A percentile compares a stretch with the other conserved stretches of the same genome.
phyloP scores from a whole-genome alignment of 768 basidiomycete species.

The Mrakia frigida region DNA sequence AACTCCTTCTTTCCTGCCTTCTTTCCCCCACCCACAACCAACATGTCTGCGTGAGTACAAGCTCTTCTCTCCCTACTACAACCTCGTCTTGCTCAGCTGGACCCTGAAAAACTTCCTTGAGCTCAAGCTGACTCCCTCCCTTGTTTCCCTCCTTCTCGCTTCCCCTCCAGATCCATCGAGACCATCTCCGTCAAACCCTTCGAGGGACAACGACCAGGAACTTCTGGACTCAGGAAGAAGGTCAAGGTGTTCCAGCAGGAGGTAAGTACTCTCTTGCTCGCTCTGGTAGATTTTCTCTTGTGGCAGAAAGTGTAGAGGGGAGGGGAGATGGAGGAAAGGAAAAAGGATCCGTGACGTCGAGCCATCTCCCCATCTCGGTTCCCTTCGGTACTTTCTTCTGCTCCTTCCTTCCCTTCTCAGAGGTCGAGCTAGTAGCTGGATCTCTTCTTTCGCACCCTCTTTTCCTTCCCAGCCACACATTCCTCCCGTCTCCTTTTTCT shows the following conservation, averaged over 20 bases:
- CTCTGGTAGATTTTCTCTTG: no score
- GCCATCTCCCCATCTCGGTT: conserved; percentile 1
- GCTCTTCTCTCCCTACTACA: neutral
- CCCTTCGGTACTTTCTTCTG: neutral
- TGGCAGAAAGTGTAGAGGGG: neutral
- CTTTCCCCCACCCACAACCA: neutral
- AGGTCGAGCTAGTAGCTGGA: neutral
- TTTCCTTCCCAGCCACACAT: conserved; percentile 9
- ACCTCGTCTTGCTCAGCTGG: neutral
- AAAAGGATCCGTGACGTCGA: neutral
- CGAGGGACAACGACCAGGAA: conserved; percentile 78
- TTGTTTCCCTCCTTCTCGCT: neutral
- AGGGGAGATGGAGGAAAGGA: neutral
- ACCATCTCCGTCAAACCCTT: conserved; percentile 28
- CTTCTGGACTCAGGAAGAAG: conserved; percentile 93
- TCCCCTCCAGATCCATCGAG: conserved; percentile 14
- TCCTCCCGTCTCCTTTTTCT: conserved; percentile 21
- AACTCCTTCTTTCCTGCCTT: neutral
- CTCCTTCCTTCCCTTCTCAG: neutral
- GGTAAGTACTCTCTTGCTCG: conserved; percentile 49
- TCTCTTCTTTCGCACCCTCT: neutral
- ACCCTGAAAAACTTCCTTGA: neutral
- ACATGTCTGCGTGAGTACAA: conserved; percentile 14
- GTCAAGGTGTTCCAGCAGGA: conserved; percentile 98
- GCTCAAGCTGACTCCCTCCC: neutral